Conservation (phyloP, 2,329 filamentous ascomycete species). For the Fusarium globosum region DNA sequence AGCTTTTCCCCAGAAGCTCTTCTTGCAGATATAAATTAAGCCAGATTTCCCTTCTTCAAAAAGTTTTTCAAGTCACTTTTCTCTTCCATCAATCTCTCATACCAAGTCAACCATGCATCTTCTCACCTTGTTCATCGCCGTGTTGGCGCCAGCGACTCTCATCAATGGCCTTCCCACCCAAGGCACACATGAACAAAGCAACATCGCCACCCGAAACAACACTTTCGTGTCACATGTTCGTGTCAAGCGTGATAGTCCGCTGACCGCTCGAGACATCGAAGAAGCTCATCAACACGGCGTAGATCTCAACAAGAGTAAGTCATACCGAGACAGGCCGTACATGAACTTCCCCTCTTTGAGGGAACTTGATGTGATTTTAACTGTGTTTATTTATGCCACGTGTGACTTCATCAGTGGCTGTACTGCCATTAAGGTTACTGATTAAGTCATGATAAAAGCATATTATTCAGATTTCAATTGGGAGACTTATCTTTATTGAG, state of each 20-base stretch:
- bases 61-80: no score
- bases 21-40: background rate
- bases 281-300: background rate
- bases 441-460: no score
- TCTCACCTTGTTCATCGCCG: background rate
- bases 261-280: background rate
- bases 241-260: background rate
- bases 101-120: background rate
- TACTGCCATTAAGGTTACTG: no score
- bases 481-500: no score
- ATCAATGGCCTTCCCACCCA: background rate
- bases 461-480: no score
- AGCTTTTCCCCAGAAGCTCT: no score
- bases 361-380: no score
- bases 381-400: no score
- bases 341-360: no score
- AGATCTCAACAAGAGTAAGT: background rate
- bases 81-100: background rate
- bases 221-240: background rate
- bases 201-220: no score
- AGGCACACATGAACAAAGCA: background rate
- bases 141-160: background rate
- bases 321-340: background rate
- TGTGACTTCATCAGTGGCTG: no score
- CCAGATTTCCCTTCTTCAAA: background rate